phyloP scores from a whole-genome alignment of 176 grass and related monocot species.

The Rhynchospora pubera region DNA sequence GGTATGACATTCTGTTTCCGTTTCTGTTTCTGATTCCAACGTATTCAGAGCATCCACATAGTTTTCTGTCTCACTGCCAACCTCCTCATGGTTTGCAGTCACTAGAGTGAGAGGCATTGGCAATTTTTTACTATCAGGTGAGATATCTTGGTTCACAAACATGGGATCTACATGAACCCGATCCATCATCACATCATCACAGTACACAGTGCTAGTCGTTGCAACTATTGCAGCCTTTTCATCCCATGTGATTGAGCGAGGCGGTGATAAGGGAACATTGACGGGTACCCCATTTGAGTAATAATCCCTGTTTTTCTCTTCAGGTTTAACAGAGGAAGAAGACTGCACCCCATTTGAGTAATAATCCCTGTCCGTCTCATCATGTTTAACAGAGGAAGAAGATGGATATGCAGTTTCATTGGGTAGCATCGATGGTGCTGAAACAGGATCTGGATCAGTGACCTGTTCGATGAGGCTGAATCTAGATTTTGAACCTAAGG shows the following conservation, averaged over 20 bases:
- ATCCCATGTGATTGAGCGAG: constrained; percentile 55
- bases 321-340: constrained; percentile 12
- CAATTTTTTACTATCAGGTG: constrained; percentile 42
- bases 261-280: background rate
- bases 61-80: constrained; percentile 69
- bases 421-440: constrained; percentile 1
- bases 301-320: background rate
- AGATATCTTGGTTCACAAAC: constrained; percentile 34
- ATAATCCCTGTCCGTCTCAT: background rate
- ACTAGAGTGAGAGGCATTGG: constrained; percentile 31
- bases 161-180: constrained; percentile 39
- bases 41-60: constrained; percentile 92
- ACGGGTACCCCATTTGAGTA: constrained; percentile 9
- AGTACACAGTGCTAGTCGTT: constrained; percentile 51
- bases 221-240: constrained; percentile 65
- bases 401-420: constrained; percentile 24
- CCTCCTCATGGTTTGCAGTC: constrained; percentile 42
- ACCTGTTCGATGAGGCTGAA: constrained; percentile 52
- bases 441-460: constrained; percentile 40
- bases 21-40: constrained; percentile 87
- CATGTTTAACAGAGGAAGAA: constrained; percentile 22
- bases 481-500: constrained; percentile 62
- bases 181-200: constrained; percentile 61
- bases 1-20: constrained; percentile 52
- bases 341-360: constrained; percentile 13